A percentile compares a stretch with the other conserved stretches of the same genome.
phyloP scores from a whole-genome alignment of 139 green algal genomes.

The Ostreobium quekettii region DNA sequence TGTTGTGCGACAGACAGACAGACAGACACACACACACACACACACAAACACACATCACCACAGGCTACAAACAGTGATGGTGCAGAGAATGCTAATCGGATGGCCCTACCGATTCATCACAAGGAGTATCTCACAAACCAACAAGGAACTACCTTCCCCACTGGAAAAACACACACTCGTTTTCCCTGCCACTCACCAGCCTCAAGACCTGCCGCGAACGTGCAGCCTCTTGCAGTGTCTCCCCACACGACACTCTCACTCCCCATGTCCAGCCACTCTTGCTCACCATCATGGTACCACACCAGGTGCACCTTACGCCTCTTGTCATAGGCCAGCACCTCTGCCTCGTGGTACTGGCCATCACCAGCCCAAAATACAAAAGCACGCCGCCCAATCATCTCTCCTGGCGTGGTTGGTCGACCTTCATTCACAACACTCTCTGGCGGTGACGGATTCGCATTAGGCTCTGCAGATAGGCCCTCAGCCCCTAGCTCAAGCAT shows the following conservation, averaged over 20 bases:
- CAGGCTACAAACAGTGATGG: too few species aligned
- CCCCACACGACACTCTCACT: slow-evolving; percentile 42
- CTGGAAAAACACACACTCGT: neutral
- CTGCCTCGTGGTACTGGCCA: slow-evolving; percentile 26
- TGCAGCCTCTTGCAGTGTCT: neutral
- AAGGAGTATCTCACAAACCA: too few species aligned
- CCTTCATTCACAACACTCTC: too few species aligned
- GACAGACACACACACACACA: too few species aligned
- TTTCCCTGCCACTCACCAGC: slow-evolving; percentile 18
- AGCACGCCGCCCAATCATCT: slow-evolving; percentile 26
- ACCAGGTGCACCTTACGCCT: slow-evolving; percentile 27
- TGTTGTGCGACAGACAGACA: too few species aligned
- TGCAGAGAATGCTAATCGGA: too few species aligned
- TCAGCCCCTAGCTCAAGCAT: neutral
- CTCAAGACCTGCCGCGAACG: slow-evolving; percentile 20
- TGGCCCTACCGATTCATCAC: too few species aligned
- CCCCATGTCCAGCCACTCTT: slow-evolving; percentile 56
- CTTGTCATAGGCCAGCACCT: slow-evolving; percentile 40
- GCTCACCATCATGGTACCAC: slow-evolving; percentile 57
- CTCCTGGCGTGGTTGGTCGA: neutral
- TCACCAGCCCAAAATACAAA: slow-evolving; percentile 39
- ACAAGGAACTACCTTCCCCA: slow-evolving; percentile 12
- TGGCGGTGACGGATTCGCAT: neutral
- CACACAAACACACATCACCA: too few species aligned
- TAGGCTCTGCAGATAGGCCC: too few species aligned